A percentile compares a stretch with the other conserved stretches of the same genome.
These are phyloP conservation scores for Aspergillus neotritici DNA, from an alignment of 2,329 filamentous ascomycete species.

Conservation along the genomic window DNA sequence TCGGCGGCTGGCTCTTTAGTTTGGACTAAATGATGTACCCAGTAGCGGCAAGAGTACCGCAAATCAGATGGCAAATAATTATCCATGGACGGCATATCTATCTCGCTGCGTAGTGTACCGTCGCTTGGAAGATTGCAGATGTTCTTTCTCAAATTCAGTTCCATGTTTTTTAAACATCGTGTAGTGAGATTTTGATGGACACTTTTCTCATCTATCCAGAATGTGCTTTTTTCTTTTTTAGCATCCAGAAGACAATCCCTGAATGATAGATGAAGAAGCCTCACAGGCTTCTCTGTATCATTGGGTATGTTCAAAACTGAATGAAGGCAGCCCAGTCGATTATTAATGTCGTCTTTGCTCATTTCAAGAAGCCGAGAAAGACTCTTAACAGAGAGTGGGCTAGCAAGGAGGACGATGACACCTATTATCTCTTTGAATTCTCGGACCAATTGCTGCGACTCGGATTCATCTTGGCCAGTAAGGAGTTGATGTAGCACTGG, in stretches of 20 bases:
- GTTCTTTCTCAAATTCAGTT: too few species aligned
- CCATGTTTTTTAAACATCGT: too few species aligned
- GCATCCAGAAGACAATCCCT: slow-evolving; percentile 1
- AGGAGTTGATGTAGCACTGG: slow-evolving; percentile 17
- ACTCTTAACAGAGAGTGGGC: slow-evolving; percentile 16
- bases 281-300: slow-evolving; percentile 4
- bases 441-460: slow-evolving; percentile 7
- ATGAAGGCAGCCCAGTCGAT: slow-evolving; percentile 10
- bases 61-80: too few species aligned
- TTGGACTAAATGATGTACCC: too few species aligned
- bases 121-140: too few species aligned
- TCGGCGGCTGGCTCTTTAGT: too few species aligned
- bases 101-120: too few species aligned
- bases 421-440: slow-evolving; percentile 20
- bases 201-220: neutral
- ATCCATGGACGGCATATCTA: too few species aligned
- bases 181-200: too few species aligned
- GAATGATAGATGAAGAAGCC: slow-evolving; percentile 14
- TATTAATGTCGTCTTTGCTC: slow-evolving; percentile 5
- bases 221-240: neutral
- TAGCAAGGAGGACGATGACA: slow-evolving; percentile 18
- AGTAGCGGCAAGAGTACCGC: too few species aligned
- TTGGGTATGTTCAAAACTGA: slow-evolving; percentile 15
- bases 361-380: slow-evolving; percentile 11
- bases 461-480: slow-evolving; percentile 3